Evolutionary conservation across 2,329 filamentous ascomycete genomes (phyloP).

Genomic region (Cladosporium sphaerospermum): DNA sequence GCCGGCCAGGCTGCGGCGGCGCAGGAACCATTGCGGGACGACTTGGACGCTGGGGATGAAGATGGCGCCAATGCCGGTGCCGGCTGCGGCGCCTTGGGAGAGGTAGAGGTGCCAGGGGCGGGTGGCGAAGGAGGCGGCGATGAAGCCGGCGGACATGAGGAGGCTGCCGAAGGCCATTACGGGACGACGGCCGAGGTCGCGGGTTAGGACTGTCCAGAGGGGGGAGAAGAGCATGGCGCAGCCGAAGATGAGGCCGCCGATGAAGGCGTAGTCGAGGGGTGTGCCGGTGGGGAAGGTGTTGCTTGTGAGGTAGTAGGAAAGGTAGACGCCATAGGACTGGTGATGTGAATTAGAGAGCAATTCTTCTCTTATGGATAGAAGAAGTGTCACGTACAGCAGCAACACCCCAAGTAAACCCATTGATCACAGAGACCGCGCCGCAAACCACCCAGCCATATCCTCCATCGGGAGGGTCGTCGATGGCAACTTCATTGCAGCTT

Average conservation of each 20-base stretch:
- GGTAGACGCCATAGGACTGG: conserved; percentile 36
- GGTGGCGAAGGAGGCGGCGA: conserved; percentile 31
- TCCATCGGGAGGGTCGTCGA: conserved; percentile 20
- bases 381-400: conserved; percentile 12
- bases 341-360: background rate
- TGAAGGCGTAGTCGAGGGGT: conserved; percentile 35
- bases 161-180: conserved; percentile 30
- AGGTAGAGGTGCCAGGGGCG: conserved; percentile 36
- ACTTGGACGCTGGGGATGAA: conserved; percentile 35
- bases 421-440: conserved; percentile 20
- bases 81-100: conserved; percentile 36
- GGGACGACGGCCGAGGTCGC: conserved; percentile 23
- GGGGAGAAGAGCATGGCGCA: conserved; percentile 33
- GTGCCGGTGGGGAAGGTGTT: conserved; percentile 31
- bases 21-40: conserved; percentile 39
- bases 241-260: conserved; percentile 36
- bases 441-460: conserved; percentile 31
- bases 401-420: conserved; percentile 26
- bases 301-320: conserved; percentile 38
- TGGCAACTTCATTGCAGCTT: background rate
- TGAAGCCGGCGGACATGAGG: conserved; percentile 28
- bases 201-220: conserved; percentile 26
- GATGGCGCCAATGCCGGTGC: conserved; percentile 36
- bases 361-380: background rate
- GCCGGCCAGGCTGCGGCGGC: conserved; percentile 35